Base-by-base conservation (phyloP, 306 rosid genomes). In the Abrus pulchellus region DNA sequence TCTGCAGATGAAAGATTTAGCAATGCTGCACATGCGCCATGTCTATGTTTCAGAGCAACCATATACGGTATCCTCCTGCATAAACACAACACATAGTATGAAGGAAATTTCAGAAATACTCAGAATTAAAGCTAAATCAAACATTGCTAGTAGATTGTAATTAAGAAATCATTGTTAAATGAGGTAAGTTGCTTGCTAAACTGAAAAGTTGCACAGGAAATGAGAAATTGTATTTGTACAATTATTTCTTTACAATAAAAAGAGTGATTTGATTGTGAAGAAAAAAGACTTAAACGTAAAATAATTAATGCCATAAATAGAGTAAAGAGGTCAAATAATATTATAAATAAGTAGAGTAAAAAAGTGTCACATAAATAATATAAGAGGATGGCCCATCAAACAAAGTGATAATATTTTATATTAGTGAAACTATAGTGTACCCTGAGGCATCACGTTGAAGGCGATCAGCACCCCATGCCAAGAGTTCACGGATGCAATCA, bases 401-500 rank as follows among this genome's bases (percentile, higher is more conserved):
- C 79, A 47, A 72, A 78, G 49, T 45, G 61, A 63, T 30, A 30
- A 12, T 13, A 52, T 63, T 72, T 50, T 2, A 36, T 36, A 36
- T 36, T 36, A 2, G 7, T 30, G 3, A 36, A 36, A 36, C 4
- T 10, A 41, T 2, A 59, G 14, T 14, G 78, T 95, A 96, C 99
- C 99, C 99, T 0, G 97, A 84, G 32, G 92, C 87, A 92, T 96
- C 99, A 67, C 98, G 86, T 62, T 96, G 98, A 79, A 88, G 79
- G 41, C 99, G 98, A 87, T 93, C 99, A 2, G 97, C 99, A 45
- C 99, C 99, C 99, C 99, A 96, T 4, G 98, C 99, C 75, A 96
- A 83, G 38, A 96, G 57, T 78, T 86, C 93, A 0, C 99, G 86
- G 68, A 96, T 87, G 84, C 99, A 96, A 83, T 96, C 97, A 54